Conservation (phyloP, 2,329 filamentous ascomycete species). For the Penicillium crustosum region DNA sequence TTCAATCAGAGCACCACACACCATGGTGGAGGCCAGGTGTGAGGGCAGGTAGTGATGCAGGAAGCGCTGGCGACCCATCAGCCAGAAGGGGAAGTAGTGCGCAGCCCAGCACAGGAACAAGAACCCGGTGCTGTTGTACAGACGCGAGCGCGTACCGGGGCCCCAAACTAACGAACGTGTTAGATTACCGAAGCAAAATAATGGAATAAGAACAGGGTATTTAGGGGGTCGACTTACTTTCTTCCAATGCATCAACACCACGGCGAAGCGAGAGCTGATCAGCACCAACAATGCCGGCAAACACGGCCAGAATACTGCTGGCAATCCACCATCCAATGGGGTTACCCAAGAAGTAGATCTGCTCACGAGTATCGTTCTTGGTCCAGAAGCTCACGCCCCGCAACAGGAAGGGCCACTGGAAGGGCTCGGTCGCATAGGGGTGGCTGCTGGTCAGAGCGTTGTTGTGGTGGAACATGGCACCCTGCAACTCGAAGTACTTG, state of each 20-base stretch:
- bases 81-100: slow-evolving; percentile 95
- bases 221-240: slow-evolving; percentile 65
- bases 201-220: background rate
- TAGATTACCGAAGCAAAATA: slow-evolving; percentile 2
- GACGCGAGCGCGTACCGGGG: slow-evolving; percentile 78
- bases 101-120: slow-evolving; percentile 98
- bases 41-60: slow-evolving; percentile 96
- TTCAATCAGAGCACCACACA: slow-evolving; percentile 87
- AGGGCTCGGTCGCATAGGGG: slow-evolving; percentile 90
- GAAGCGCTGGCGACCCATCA: slow-evolving; percentile 98
- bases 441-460: slow-evolving; percentile 96
- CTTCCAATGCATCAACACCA: slow-evolving; percentile 88
- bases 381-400: slow-evolving; percentile 99
- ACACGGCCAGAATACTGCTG: slow-evolving; percentile 88
- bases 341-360: slow-evolving; percentile 98
- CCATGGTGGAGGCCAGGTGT: slow-evolving; percentile 84
- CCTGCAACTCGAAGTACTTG: slow-evolving; percentile 95
- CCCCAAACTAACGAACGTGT: slow-evolving; percentile 40
- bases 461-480: slow-evolving; percentile 99
- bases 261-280: slow-evolving; percentile 92
- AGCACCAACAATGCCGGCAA: slow-evolving; percentile 84
- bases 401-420: slow-evolving; percentile 96
- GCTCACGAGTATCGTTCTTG: slow-evolving; percentile 86
- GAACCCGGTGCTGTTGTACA: slow-evolving; percentile 99
- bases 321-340: slow-evolving; percentile 97